A percentile compares a stretch with the other conserved stretches of the same genome.
Evolutionary conservation across 2,329 filamentous ascomycete genomes (phyloP).

Genomic region (Neurospora crassa): DNA sequence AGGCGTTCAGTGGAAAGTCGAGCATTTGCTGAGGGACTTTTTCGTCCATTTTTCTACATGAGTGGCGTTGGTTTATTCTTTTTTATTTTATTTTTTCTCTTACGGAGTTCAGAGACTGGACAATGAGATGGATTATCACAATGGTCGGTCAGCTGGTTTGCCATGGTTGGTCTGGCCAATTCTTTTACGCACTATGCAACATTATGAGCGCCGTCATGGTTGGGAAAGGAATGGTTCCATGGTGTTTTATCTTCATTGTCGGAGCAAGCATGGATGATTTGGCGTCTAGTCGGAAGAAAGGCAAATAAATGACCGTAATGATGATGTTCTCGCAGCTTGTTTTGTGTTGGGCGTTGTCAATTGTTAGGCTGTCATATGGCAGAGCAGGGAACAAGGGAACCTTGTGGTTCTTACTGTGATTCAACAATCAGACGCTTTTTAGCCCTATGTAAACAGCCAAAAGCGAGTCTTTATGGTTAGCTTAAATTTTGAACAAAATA

Average conservation of each 20-base stretch:
- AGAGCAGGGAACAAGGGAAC: not conserved
- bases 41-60: not conserved
- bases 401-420: not conserved
- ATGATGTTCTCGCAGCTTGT: not conserved
- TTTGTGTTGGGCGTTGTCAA: not conserved
- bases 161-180: not conserved
- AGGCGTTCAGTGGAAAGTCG: not conserved
- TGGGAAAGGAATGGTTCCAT: not conserved
- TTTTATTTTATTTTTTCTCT: not conserved
- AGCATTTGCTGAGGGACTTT: not conserved
- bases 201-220: not conserved
- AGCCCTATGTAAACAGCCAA: not conserved
- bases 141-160: not conserved
- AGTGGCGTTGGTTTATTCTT: not conserved
- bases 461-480: not conserved
- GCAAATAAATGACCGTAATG: not conserved
- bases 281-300: not conserved
- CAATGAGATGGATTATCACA: not conserved
- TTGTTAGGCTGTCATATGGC: not conserved
- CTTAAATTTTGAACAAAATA: not conserved
- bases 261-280: not conserved
- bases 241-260: not conserved
- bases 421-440: not conserved
- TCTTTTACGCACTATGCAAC: not conserved
- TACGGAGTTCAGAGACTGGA: slow-evolving; percentile 1